Evolutionary conservation across 2,329 filamentous ascomycete species (phyloP).

Genomic region (Seiridium unicorne): DNA sequence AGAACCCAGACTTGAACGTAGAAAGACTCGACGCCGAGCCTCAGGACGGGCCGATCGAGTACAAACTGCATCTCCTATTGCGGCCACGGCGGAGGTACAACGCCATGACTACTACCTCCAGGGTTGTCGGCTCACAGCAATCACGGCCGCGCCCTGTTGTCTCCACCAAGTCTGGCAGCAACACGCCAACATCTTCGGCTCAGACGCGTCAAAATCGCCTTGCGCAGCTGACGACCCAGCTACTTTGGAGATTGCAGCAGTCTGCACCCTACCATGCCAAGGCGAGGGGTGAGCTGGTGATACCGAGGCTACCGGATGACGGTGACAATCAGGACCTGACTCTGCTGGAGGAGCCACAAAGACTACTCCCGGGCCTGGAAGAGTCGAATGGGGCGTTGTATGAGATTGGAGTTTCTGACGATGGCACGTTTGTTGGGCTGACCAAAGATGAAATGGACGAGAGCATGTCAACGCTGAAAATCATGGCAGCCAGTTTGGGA

Average conservation of each 20-base stretch:
- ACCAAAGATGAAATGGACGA: slow-evolving; percentile 90
- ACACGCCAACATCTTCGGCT: slow-evolving; percentile 41
- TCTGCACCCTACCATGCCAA: slow-evolving; percentile 88
- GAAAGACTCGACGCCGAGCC: slow-evolving; percentile 83
- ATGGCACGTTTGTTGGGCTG: slow-evolving; percentile 85
- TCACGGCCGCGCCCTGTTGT: slow-evolving; percentile 24
- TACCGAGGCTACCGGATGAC: slow-evolving; percentile 73
- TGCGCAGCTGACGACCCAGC: slow-evolving; percentile 89
- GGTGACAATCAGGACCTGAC: slow-evolving; percentile 40
- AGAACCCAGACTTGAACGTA: slow-evolving; percentile 34
- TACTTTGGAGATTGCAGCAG: slow-evolving; percentile 92
- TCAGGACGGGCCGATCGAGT: slow-evolving; percentile 91
- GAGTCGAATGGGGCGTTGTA: slow-evolving; percentile 92
- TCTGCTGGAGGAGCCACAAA: slow-evolving; percentile 45
- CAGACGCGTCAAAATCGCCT: slow-evolving; percentile 80
- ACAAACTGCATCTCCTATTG: slow-evolving; percentile 89
- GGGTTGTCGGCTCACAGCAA: slow-evolving; percentile 28
- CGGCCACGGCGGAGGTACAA: slow-evolving; percentile 74
- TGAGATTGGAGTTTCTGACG: slow-evolving; percentile 93
- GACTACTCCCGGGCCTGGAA: slow-evolving; percentile 76
- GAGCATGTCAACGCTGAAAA: slow-evolving; percentile 77
- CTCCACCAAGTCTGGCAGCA: slow-evolving; percentile 20
- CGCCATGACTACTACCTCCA: slow-evolving; percentile 62
- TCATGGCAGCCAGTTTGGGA: slow-evolving; percentile 91
- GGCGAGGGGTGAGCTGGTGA: slow-evolving; percentile 69